Evolutionary conservation across 2,329 filamentous ascomycete genomes (phyloP).

Genomic region (Botrytis fragariae): DNA sequence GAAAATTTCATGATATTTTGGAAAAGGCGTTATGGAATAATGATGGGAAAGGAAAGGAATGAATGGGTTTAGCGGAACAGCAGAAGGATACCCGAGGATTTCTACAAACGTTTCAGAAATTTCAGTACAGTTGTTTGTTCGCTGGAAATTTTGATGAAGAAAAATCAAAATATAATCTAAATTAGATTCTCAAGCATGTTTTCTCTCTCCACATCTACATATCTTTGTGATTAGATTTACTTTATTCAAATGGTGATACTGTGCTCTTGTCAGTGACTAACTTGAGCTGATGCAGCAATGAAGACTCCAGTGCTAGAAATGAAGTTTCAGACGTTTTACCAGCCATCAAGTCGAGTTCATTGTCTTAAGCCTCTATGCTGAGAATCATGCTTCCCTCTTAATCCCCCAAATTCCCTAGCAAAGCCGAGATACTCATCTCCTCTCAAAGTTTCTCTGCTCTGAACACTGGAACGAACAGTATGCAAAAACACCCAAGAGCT

Average conservation of each 20-base stretch:
- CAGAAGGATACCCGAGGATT: constrained; percentile 15
- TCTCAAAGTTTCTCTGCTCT: not conserved
- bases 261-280: not conserved
- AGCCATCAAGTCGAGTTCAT: not conserved
- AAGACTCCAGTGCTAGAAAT: not conserved
- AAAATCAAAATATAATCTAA: constrained; percentile 2
- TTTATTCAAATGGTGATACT: not conserved
- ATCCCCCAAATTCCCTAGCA: not conserved
- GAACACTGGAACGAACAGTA: not conserved
- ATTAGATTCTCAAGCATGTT: constrained; percentile 8
- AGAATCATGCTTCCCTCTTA: not conserved
- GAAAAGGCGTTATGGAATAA: not conserved
- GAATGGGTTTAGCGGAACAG: not conserved
- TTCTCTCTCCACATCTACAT: not conserved
- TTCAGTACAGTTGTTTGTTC: constrained; percentile 4
- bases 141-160: constrained; percentile 4
- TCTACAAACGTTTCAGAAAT: constrained; percentile 1
- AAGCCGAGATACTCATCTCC: constrained; percentile 1
- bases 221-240: not conserved
- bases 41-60: not conserved
- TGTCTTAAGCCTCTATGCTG: no score
- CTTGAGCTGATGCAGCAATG: not conserved
- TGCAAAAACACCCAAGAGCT: not conserved
- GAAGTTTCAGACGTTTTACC: not conserved
- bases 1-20: not conserved